phyloP scores from a whole-genome alignment of 2,329 filamentous ascomycete genomes.

The Fusarium floridanum region DNA sequence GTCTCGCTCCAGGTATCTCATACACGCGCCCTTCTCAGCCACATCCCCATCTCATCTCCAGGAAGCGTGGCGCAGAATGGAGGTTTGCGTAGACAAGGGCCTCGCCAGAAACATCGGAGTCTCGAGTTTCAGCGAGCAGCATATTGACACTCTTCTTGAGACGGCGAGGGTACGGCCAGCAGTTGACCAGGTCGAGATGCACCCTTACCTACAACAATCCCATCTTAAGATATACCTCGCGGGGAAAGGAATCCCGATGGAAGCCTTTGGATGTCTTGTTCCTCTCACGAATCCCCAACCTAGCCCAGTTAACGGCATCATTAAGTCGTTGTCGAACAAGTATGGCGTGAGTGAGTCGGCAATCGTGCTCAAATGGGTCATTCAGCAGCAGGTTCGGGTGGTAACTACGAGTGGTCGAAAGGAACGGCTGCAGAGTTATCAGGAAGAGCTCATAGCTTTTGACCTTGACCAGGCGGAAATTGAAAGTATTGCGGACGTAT shows the following conservation, averaged over 20 bases:
- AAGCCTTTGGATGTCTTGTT: background rate
- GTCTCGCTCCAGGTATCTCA: background rate
- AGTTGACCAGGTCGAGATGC: background rate
- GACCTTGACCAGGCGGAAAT: background rate
- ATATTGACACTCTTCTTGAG: background rate
- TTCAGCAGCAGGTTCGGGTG: background rate
- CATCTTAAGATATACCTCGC: background rate
- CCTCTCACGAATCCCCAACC: background rate
- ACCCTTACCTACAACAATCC: background rate
- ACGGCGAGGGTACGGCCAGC: background rate
- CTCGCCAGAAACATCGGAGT: background rate
- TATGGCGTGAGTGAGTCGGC: background rate
- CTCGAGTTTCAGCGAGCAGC: background rate
- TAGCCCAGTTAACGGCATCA: background rate
- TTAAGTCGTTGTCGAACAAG: constrained; percentile 3
- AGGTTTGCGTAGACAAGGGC: background rate
- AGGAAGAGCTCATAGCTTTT: background rate
- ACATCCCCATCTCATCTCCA: background rate
- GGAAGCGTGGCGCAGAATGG: background rate
- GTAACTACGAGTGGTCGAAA: background rate
- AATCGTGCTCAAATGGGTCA: background rate
- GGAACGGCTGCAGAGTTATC: background rate
- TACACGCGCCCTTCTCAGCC: background rate
- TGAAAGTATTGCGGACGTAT: background rate
- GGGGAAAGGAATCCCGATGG: background rate